Base-by-base conservation (phyloP, 257 asterid species). In the Plantago major region DNA sequence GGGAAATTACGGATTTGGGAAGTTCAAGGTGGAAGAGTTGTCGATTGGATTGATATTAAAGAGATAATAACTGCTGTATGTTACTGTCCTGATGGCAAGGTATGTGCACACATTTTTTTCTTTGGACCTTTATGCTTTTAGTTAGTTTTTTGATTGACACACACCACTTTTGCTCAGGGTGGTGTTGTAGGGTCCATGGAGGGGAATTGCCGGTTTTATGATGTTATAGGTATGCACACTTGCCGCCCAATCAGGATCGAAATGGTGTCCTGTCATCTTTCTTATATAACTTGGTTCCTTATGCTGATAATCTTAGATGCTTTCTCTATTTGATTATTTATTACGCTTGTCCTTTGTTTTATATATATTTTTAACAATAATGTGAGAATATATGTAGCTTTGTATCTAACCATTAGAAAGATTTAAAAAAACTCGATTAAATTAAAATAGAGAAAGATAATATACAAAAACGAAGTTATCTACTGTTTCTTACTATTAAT, bases 1-100 rank as follows among this genome's bases (percentile, higher is more conserved):
- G 95, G 95, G 58, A 87, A 84, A 68, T 58, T 89, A 53, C 88
- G 95, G 66, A 81, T 89, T 50, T 89, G 97, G 97, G 85, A 89
- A 70, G 78, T 89, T 65, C 75, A 75, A 49, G 76, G 81, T 17
- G 79, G 84, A 44, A 82, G 94, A 58, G 97, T 89, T 22, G 68
- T 83, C 63, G 95, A 87, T 71, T 89, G 95, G 95, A 84, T 76
- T 55, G 94, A 87, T 68, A 76, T 82, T 16, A 81, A 63, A 78
- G 97, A 87, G 72, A 87, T 86, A 44, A 84, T 87, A 13, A 87
- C 92, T 51, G 97, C 90, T 13, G 85, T 89, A 54, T 79, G 86
- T 60, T 85, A 81, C 65, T 62, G 73, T 60, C 96, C 97, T 37
- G 86, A 86, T 65, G 97, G 97, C 71, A 83, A 82, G 94, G 98